Percentiles rank a stretch among this genome's conserved stretches.
Evolutionary conservation across 495 filamentous ascomycete species (phyloP).

Genomic region (Lepraria neglecta): DNA sequence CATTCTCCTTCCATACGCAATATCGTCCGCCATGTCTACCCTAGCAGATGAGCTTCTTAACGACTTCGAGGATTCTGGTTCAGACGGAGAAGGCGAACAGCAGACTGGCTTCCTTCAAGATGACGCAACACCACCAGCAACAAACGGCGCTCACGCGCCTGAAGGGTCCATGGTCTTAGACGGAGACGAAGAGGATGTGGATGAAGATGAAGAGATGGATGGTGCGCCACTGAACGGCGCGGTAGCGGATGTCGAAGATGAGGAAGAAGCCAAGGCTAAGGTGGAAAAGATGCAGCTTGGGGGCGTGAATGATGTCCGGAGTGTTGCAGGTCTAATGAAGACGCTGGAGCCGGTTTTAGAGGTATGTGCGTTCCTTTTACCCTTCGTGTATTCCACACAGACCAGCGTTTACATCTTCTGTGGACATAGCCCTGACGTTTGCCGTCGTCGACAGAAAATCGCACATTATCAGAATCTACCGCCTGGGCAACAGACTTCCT

Average conservation of each 20-base stretch:
- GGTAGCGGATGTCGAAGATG: constrained; percentile 50
- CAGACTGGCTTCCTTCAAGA: constrained; percentile 42
- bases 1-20: background rate
- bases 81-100: constrained; percentile 51
- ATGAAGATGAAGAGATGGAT: constrained; percentile 28
- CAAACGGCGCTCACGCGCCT: constrained; percentile 33
- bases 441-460: constrained; percentile 60
- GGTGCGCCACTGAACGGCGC: constrained; percentile 22
- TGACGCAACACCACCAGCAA: constrained; percentile 27
- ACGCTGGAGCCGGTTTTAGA: constrained; percentile 68
- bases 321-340: constrained; percentile 69
- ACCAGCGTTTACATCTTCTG: constrained; percentile 39
- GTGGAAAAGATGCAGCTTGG: constrained; percentile 74
- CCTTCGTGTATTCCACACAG: constrained; percentile 26
- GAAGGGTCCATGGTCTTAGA: constrained; percentile 45
- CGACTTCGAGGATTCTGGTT: constrained; percentile 77
- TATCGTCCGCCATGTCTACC: constrained; percentile 55
- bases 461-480: constrained; percentile 63
- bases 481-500: constrained; percentile 53
- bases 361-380: constrained; percentile 48
- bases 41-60: constrained; percentile 77
- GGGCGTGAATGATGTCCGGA: constrained; percentile 64
- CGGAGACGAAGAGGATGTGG: constrained; percentile 39
- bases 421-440: constrained; percentile 52
- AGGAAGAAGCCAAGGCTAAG: constrained; percentile 62